Evolutionary conservation across 441 rosid genomes (phyloP).

Genomic region (Aleurites moluccanus): DNA sequence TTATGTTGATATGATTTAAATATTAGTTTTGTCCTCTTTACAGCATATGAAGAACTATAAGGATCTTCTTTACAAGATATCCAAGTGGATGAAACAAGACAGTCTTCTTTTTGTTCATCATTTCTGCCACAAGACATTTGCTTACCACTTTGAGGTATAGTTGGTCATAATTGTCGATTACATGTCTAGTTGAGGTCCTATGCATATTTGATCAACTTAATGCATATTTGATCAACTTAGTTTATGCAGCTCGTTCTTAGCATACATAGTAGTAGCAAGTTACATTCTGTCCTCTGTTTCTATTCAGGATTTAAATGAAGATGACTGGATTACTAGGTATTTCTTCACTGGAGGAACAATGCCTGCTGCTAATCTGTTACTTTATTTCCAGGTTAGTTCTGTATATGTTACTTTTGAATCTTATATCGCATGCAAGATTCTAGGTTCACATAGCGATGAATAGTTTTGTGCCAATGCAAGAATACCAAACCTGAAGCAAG

Average conservation of each 20-base stretch:
- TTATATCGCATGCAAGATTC: not conserved
- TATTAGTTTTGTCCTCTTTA: constrained; percentile 4
- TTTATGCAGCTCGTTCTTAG: not conserved
- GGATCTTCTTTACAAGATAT: constrained; percentile 70
- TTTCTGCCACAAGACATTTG: constrained; percentile 82
- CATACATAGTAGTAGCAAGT: not conserved
- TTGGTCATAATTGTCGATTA: not conserved
- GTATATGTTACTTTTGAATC: not conserved
- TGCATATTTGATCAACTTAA: not conserved
- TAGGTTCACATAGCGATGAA: not conserved
- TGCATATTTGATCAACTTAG: not conserved
- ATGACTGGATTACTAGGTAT: constrained; percentile 81
- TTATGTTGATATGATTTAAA: not conserved
- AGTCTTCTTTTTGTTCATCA: constrained; percentile 69
- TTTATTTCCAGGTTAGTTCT: constrained; percentile 65
- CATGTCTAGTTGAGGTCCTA: not conserved
- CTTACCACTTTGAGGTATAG: constrained; percentile 81
- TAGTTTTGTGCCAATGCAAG: not conserved
- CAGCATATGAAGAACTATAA: constrained; percentile 89
- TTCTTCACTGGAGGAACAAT: constrained; percentile 89
- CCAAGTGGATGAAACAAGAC: constrained; percentile 80
- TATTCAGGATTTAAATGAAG: constrained; percentile 62
- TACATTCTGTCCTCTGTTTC: not conserved
- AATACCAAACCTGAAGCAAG: too few species aligned
- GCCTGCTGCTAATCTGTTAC: constrained; percentile 85